These are phyloP conservation scores for Jatropha multifida DNA, from an alignment of 441 rosid species.

Conservation along the genomic window DNA sequence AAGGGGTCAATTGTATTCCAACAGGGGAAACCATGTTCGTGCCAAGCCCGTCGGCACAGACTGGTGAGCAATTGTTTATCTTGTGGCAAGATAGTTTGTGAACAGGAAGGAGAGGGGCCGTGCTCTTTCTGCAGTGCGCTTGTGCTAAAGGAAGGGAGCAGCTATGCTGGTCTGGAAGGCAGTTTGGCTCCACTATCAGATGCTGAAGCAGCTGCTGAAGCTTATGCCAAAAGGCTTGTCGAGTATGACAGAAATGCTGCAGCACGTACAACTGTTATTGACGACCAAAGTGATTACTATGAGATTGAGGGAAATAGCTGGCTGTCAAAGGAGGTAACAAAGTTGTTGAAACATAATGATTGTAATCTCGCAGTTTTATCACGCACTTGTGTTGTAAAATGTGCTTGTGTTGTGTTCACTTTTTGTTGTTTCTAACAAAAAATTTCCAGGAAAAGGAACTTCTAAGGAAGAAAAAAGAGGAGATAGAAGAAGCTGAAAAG, in stretches of 20 bases:
- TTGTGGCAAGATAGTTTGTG: slow-evolving; percentile 92
- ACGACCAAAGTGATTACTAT: slow-evolving; percentile 94
- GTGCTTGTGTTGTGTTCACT: background rate
- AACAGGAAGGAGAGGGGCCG: slow-evolving; percentile 96
- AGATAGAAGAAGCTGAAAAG: slow-evolving; percentile 75
- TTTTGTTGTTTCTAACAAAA: background rate
- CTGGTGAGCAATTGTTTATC: slow-evolving; percentile 93
- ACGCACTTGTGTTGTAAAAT: background rate
- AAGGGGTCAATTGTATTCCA: slow-evolving; percentile 90
- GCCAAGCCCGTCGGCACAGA: slow-evolving; percentile 83
- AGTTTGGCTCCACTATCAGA: slow-evolving; percentile 59
- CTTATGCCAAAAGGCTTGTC: slow-evolving; percentile 86
- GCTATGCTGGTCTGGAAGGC: slow-evolving; percentile 82
- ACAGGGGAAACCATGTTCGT: slow-evolving; percentile 84
- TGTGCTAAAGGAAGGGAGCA: slow-evolving; percentile 84
- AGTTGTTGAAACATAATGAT: slow-evolving; percentile 11
- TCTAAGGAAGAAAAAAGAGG: slow-evolving; percentile 71
- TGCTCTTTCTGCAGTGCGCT: slow-evolving; percentile 86
- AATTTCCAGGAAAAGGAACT: slow-evolving; percentile 74
- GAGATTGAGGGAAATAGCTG: slow-evolving; percentile 88
- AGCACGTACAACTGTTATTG: slow-evolving; percentile 86
- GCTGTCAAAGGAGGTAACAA: slow-evolving; percentile 79
- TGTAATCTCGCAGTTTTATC: background rate
- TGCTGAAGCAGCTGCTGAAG: slow-evolving; percentile 84
- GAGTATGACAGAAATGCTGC: slow-evolving; percentile 93